Percentiles rank a stretch among this genome's conserved stretches.
phyloP scores from a whole-genome alignment of 257 asterid genomes.

The Knoxia roxburghii region DNA sequence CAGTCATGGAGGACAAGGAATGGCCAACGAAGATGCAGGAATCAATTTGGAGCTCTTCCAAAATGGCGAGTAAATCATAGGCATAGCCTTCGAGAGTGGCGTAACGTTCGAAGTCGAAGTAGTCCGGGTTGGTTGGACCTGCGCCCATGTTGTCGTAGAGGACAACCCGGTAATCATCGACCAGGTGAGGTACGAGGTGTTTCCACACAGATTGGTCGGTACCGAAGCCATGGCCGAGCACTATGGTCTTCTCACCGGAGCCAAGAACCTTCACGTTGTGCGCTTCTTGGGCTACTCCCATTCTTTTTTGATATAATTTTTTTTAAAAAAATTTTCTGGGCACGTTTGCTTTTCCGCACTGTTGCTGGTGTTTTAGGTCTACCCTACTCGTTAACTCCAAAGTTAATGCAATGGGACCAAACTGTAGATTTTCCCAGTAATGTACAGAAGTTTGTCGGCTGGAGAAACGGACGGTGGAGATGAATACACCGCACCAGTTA shows the following conservation, averaged over 20 bases:
- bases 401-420: too few relatives aligned
- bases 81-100: slow-evolving; percentile 42
- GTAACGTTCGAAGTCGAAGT: slow-evolving; percentile 42
- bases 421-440: too few relatives aligned
- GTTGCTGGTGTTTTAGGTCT: too few relatives aligned
- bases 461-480: too few relatives aligned
- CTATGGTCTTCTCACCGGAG: slow-evolving; percentile 25
- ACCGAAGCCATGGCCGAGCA: slow-evolving; percentile 51
- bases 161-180: slow-evolving; percentile 29
- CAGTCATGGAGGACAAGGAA: slow-evolving; percentile 41
- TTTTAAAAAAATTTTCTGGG: background rate
- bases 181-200: slow-evolving; percentile 40
- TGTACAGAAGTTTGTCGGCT: too few relatives aligned
- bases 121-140: slow-evolving; percentile 48
- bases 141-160: slow-evolving; percentile 49
- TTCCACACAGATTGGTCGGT: slow-evolving; percentile 48
- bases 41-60: slow-evolving; percentile 29
- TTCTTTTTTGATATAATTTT: background rate
- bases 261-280: slow-evolving; percentile 37
- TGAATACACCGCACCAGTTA: too few relatives aligned
- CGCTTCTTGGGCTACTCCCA: slow-evolving; percentile 39
- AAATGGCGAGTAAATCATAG: slow-evolving; percentile 32
- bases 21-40: slow-evolving; percentile 37
- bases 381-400: too few relatives aligned
- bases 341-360: too few relatives aligned